phyloP scores from a whole-genome alignment of 176 grass and related monocot genomes.

The Oryza nivara region DNA sequence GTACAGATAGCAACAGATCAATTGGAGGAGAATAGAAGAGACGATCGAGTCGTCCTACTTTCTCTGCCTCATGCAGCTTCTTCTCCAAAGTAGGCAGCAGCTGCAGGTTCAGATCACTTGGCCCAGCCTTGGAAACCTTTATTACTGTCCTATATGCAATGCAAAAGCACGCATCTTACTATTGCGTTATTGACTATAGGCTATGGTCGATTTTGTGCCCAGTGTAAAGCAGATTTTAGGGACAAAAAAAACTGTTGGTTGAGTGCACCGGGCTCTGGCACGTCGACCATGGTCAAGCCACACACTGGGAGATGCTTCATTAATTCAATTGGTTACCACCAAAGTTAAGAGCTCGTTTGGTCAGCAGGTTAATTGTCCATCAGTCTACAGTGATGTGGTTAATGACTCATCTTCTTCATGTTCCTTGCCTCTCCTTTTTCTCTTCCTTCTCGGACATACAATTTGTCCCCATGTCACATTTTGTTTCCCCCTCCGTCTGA shows the following conservation, averaged over 20 bases:
- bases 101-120: constrained; percentile 25
- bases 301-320: neutral
- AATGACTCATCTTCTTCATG: neutral
- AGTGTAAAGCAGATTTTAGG: neutral
- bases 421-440: neutral
- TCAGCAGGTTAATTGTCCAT: neutral
- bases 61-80: neutral
- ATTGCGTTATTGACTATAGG: neutral
- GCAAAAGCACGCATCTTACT: neutral
- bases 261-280: constrained; percentile 17
- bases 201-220: neutral
- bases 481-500: neutral
- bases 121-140: neutral
- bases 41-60: neutral
- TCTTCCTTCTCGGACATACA: neutral
- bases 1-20: neutral
- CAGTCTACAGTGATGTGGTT: neutral
- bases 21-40: neutral
- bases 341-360: neutral
- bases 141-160: neutral
- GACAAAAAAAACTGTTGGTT: neutral
- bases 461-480: neutral
- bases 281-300: constrained; percentile 19
- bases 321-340: neutral
- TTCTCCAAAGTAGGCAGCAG: neutral